Percentiles rank a stretch among this genome's conserved stretches.
Conservation (phyloP, 1,284 basidiomycete genomes). For the Cryptococcus maquisensis region DNA sequence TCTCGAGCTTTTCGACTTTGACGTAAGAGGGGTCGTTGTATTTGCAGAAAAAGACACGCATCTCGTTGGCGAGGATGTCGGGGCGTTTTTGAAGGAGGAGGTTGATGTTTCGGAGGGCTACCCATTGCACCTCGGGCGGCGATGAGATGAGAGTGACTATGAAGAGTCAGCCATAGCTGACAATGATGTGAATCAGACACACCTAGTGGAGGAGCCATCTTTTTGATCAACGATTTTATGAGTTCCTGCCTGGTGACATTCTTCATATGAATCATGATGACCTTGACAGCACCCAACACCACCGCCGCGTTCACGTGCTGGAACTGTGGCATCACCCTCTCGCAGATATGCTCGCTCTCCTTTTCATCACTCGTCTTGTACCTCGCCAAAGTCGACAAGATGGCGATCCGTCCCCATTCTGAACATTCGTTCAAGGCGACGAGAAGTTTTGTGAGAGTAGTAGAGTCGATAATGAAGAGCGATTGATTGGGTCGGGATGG, state of each 20-base stretch:
- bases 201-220: constrained; percentile 94
- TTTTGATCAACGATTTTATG: constrained; percentile 78
- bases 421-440: constrained; percentile 97
- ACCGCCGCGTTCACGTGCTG: constrained; percentile 96
- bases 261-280: constrained; percentile 95
- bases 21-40: constrained; percentile 99
- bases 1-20: constrained; percentile 96
- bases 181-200: constrained; percentile 8
- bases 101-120: constrained; percentile 92
- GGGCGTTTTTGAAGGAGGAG: constrained; percentile 94
- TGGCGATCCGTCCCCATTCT: constrained; percentile 95
- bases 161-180: neutral
- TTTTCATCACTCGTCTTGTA: constrained; percentile 81
- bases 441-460: constrained; percentile 81
- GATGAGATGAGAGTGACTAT: constrained; percentile 89
- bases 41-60: constrained; percentile 99
- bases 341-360: constrained; percentile 97
- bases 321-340: constrained; percentile 96
- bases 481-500: constrained; percentile 55
- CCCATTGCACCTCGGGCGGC: constrained; percentile 97
- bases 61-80: constrained; percentile 88
- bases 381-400: constrained; percentile 78
- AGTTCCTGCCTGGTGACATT: constrained; percentile 78
- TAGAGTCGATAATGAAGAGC: constrained; percentile 73
- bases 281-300: constrained; percentile 91